Evolutionary conservation across 2,329 filamentous ascomycete genomes (phyloP), one percentile per base, ranked within the genome.

Genomic region (Exophiala viscosa): DNA sequence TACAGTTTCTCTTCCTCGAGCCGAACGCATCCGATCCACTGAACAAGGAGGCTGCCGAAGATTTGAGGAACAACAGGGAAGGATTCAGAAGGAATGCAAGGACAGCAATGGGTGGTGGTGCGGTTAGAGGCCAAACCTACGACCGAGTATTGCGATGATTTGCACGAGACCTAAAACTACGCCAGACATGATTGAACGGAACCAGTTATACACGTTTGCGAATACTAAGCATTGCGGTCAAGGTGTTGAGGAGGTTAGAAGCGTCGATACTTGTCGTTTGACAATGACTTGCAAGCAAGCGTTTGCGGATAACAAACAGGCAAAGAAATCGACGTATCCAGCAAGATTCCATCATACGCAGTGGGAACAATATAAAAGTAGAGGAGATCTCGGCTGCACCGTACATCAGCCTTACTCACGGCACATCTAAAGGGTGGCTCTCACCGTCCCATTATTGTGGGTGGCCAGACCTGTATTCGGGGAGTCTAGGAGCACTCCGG

Each of bases 21-120:
- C 93, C 93, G 14, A 99, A 99, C 67, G 90, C 93, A 8, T 91
- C 88, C 44, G 93, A 99, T 67, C 93, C 93, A n/a, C 76, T 99
- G 56, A 99, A 99, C 73, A 96, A 99, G 77, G 92, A 97, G 66
- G 93, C 93, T 0, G 93, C 93, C 3, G 90, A 96, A 57, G 93
- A 97, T 67, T 76, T 99, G 62, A 84, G 92, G 64, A 78, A 79
- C 43, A 95, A 93, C 70, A 77, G 90, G 34, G 93, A 97, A 48
- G 82, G 79, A 28, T 99, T 99, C 74, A 93, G 91, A 78, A 80
- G 90, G 56, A 96, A 97, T 66, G 93, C 97, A 35, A 82, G 88
- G 65, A 80, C 79, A 17, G 81, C 90, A 5, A 96, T 99, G 88
- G 78, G 76, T 3, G 93, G 93, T 47, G 90, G 90, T 5, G 73